Evolutionary conservation across 345 rosid genomes (phyloP).

Genomic region (Streptanthus diversifolius): DNA sequence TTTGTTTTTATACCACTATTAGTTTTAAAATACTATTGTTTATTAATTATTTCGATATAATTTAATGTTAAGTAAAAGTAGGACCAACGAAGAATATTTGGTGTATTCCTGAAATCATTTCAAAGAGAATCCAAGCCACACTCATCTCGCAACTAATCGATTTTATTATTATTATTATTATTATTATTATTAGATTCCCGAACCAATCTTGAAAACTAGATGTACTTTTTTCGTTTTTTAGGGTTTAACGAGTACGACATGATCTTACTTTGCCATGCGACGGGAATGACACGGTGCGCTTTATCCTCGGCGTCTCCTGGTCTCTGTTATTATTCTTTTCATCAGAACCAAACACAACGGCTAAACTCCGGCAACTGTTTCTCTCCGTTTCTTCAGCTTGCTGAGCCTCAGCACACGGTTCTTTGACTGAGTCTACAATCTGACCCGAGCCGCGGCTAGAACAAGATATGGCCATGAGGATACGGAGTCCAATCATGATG

Average conservation of each 20-base stretch:
- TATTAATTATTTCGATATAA: background rate
- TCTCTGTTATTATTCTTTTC: background rate
- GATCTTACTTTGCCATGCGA: conserved; percentile 20
- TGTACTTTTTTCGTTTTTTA: background rate
- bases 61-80: background rate
- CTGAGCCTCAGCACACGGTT: background rate
- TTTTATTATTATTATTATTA: background rate
- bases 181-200: background rate
- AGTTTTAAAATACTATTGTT: background rate
- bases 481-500: conserved; percentile 6
- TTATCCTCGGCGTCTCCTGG: background rate
- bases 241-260: conserved; percentile 22
- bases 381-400: background rate
- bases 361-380: conserved; percentile 16
- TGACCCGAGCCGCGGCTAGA: background rate
- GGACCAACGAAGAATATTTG: background rate
- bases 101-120: background rate
- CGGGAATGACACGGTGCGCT: conserved; percentile 23
- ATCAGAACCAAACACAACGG: conserved; percentile 11
- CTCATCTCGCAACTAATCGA: background rate
- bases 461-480: background rate
- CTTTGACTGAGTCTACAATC: conserved; percentile 12
- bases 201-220: background rate
- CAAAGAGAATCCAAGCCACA: background rate
- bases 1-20: background rate